phyloP scores from a whole-genome alignment of 2,329 filamentous ascomycete genomes.

The Cercospora canescens region DNA sequence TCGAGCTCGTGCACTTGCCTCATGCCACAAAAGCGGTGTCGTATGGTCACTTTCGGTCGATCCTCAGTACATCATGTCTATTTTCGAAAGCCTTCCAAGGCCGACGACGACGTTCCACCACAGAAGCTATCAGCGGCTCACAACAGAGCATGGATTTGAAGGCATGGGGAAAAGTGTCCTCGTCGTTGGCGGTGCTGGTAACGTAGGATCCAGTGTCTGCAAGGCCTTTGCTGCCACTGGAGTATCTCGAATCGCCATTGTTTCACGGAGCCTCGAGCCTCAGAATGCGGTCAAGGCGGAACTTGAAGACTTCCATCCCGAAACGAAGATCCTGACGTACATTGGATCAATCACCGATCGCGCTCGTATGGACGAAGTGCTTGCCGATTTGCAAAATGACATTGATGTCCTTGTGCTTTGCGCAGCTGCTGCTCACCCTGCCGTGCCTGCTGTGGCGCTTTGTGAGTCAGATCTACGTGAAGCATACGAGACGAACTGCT shows the following conservation, averaged over 20 bases:
- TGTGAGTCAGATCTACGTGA: slow-evolving; percentile 38
- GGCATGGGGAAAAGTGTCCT: slow-evolving; percentile 29
- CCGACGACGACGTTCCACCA: slow-evolving; percentile 28
- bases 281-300: slow-evolving; percentile 39
- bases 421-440: slow-evolving; percentile 37
- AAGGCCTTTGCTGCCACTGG: slow-evolving; percentile 28
- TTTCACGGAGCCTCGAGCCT: slow-evolving; percentile 34
- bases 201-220: slow-evolving; percentile 28
- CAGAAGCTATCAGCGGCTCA: slow-evolving; percentile 26
- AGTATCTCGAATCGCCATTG: slow-evolving; percentile 24
- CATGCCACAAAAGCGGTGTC: not conserved
- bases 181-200: slow-evolving; percentile 28
- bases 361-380: slow-evolving; percentile 30
- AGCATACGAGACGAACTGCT: slow-evolving; percentile 37
- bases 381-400: not conserved
- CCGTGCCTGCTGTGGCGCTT: slow-evolving; percentile 31
- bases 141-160: slow-evolving; percentile 24
- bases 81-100: slow-evolving; percentile 16
- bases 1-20: not conserved
- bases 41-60: not conserved
- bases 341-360: slow-evolving; percentile 30
- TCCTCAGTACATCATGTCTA: not conserved
- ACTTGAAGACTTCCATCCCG: slow-evolving; percentile 37
- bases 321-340: slow-evolving; percentile 37
- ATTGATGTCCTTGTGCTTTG: slow-evolving; percentile 45